phyloP scores from a whole-genome alignment of 768 basidiomycete species.

The Cystofilobasidium bisporidii region DNA sequence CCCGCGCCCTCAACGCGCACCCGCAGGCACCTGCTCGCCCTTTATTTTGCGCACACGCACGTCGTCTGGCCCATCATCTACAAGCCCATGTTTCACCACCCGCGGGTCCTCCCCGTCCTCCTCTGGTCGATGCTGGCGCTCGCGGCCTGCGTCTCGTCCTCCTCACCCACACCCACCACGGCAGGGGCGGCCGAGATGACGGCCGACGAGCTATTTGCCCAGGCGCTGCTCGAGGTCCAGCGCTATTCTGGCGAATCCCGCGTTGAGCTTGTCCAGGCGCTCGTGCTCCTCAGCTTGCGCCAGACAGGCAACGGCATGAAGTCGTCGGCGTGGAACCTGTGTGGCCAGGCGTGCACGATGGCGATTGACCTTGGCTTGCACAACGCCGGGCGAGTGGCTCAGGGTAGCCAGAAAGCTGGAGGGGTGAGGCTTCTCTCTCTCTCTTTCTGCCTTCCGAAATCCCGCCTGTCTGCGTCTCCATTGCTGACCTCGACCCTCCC shows the following conservation, averaged over 20 bases:
- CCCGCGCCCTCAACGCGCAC: background rate
- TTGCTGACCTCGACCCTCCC: no score
- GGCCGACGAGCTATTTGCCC: slow-evolving; percentile 28
- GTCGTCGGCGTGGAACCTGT: slow-evolving; percentile 31
- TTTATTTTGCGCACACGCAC: slow-evolving; percentile 7
- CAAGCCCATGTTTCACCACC: slow-evolving; percentile 34
- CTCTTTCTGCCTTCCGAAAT: no score
- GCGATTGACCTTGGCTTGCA: slow-evolving; percentile 34
- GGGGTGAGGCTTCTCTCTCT: background rate
- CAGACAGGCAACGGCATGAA: slow-evolving; percentile 36
- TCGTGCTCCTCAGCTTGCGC: slow-evolving; percentile 33
- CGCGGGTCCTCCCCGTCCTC: slow-evolving; percentile 29
- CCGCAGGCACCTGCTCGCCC: background rate
- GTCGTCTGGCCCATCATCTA: slow-evolving; percentile 34
- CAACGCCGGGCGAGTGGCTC: slow-evolving; percentile 12
- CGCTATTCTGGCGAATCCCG: slow-evolving; percentile 23
- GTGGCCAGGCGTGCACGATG: slow-evolving; percentile 32
- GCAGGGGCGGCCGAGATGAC: slow-evolving; percentile 14
- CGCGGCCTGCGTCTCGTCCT: slow-evolving; percentile 30
- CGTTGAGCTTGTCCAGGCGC: slow-evolving; percentile 31
- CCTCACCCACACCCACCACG: slow-evolving; percentile 19
- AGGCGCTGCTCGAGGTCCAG: slow-evolving; percentile 29
- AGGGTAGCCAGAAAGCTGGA: background rate
- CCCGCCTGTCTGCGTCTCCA: no score
- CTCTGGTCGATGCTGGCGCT: slow-evolving; percentile 33